These are phyloP conservation scores for Cryptococcus amylolentus DNA, from an alignment of 1,284 basidiomycete species.

Conservation along the genomic window DNA sequence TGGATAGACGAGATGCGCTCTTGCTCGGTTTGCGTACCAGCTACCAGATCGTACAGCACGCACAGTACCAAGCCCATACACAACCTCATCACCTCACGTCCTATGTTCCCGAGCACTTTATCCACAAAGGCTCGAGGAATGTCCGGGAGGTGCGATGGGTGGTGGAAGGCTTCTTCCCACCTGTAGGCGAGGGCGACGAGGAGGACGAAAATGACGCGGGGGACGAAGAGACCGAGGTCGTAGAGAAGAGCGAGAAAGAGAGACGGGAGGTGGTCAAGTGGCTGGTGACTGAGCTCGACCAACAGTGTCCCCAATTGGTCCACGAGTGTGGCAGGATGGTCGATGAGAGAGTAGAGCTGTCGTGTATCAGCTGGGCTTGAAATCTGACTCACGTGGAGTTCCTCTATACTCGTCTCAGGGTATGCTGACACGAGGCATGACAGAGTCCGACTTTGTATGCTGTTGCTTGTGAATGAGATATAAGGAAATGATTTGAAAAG, in stretches of 20 bases:
- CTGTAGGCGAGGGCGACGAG: not conserved
- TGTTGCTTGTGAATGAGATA: not conserved
- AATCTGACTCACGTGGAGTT: not conserved
- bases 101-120: not conserved
- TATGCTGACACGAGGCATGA: not conserved
- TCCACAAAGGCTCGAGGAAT: not conserved
- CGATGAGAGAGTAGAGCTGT: slow-evolving; percentile 7
- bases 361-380: slow-evolving; percentile 11
- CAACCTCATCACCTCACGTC: not conserved
- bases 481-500: not conserved
- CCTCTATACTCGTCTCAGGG: not conserved
- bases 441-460: not conserved
- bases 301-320: slow-evolving; percentile 3
- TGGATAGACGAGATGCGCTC: slow-evolving; percentile 2
- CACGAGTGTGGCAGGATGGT: slow-evolving; percentile 7
- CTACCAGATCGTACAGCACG: not conserved
- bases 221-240: not conserved
- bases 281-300: slow-evolving; percentile 9
- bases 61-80: not conserved
- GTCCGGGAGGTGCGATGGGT: not conserved
- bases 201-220: not conserved
- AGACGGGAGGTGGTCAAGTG: slow-evolving; percentile 4
- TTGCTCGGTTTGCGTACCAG: slow-evolving; percentile 6
- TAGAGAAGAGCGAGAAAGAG: slow-evolving; percentile 4
- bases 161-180: slow-evolving; percentile 1